Base-by-base conservation (phyloP, 2,329 filamentous ascomycete genomes). In the Aspergillus sojae region DNA sequence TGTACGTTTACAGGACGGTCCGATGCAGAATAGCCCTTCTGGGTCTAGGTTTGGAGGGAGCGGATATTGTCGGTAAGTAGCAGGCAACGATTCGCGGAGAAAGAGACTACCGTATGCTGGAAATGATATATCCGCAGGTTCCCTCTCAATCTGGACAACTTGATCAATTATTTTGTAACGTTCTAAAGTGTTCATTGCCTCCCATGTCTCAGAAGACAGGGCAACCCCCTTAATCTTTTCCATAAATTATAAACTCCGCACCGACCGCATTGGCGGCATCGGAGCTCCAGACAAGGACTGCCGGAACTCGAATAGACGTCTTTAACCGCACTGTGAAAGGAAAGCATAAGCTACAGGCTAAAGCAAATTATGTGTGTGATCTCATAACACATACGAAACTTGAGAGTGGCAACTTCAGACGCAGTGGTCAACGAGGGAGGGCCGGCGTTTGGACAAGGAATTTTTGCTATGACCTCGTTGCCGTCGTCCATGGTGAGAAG, bases 181-280 rank as follows among this genome's bases (percentile, higher is more conserved):
- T 12, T 41, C 5, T 12, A 41, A 9, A 16, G 10, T 60, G 58
- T 67, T 66, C 73, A 79, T 78, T 30, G 56, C 66, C 21, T 65
- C 71, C 75, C 73, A 76, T 61, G 34, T 68, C 61, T 74, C 55
- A n/a, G n/a, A n/a, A 43, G 71, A 65, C n/a, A 79, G 66, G 21
- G 67, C 60, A 62, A 77, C 65, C 2, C 79, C 78, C 5, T 58
- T 52, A 5, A 74, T 71, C 62, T 78, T 75, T 68, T 79, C 74
- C 72, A 80, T 78, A n/a, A 62, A 80, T 75, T 28, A 80, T 79
- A 61, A 79, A 79, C 61, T 80, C 77, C 3, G 70, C 73, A 2
- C 76, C 77, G 19, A 80, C 73, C 6, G 70, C 58, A 66, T 77
- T 79, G 3, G 73, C 67, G 14, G 67, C 50, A 30, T 70, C 73